These are phyloP conservation scores for Rubus parviflorus DNA, from an alignment of 306 rosid species.

Conservation along the genomic window DNA sequence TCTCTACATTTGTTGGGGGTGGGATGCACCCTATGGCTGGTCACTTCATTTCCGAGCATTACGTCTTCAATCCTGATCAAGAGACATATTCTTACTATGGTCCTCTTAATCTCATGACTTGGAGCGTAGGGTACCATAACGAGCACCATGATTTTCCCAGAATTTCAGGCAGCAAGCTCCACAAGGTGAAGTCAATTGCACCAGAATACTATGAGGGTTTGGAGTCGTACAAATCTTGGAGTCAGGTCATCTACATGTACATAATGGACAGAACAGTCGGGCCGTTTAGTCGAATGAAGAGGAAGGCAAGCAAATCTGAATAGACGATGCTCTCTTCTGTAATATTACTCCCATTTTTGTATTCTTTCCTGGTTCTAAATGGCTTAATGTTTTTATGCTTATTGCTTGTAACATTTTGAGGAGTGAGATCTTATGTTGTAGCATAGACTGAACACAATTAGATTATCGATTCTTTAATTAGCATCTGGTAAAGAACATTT, in stretches of 20 bases:
- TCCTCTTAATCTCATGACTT: constrained; percentile 76
- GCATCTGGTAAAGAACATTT: constrained; percentile 1
- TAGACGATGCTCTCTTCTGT: constrained; percentile 31
- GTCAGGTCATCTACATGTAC: constrained; percentile 81
- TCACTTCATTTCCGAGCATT: constrained; percentile 93
- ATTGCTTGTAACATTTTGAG: constrained; percentile 22
- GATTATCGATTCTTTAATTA: constrained; percentile 27
- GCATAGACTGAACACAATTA: constrained; percentile 28
- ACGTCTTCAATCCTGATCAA: constrained; percentile 77
- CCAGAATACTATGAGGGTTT: constrained; percentile 68
- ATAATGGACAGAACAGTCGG: constrained; percentile 80
- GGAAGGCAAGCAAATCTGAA: constrained; percentile 58
- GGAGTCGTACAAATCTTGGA: constrained; percentile 70
- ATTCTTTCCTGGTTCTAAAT: constrained; percentile 14
- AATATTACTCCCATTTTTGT: constrained; percentile 9
- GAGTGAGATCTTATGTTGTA: constrained; percentile 25
- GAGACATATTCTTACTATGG: constrained; percentile 96
- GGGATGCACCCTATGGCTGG: constrained; percentile 99
- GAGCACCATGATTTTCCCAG: constrained; percentile 96
- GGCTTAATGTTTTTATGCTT: constrained; percentile 6
- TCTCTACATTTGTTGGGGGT: constrained; percentile 86
- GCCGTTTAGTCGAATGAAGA: constrained; percentile 90
- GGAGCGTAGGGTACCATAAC: constrained; percentile 90
- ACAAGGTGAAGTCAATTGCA: constrained; percentile 84
- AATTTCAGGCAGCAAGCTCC: constrained; percentile 84